These are phyloP conservation scores for Oryza meridionalis DNA, from an alignment of 176 grass and related monocot species.

Conservation along the genomic window DNA sequence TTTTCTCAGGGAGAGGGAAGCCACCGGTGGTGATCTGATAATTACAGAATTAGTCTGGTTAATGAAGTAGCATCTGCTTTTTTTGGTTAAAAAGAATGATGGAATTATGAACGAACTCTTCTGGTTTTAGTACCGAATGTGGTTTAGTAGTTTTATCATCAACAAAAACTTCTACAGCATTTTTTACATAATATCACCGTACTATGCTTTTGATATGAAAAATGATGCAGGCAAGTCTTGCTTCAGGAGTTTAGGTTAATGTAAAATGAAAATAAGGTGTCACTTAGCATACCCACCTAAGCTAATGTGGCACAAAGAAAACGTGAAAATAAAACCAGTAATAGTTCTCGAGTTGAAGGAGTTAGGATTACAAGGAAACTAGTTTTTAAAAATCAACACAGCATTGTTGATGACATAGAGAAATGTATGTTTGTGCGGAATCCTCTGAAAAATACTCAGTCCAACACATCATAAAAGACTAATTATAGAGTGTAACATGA, in stretches of 20 bases:
- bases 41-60: conserved; percentile 21
- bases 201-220: conserved; percentile 20
- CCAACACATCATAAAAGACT: too few species aligned
- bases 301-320: background rate
- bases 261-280: conserved; percentile 9
- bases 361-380: background rate
- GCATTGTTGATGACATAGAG: background rate
- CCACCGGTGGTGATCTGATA: conserved; percentile 83
- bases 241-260: conserved; percentile 11
- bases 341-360: conserved; percentile 4
- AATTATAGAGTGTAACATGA: background rate
- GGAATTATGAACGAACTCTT: background rate
- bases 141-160: background rate
- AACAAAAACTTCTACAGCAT: background rate
- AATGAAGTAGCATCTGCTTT: conserved; percentile 14
- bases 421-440: background rate
- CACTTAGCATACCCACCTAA: background rate
- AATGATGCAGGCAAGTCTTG: conserved; percentile 18
- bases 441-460: too few species aligned
- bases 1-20: conserved; percentile 83
- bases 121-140: background rate
- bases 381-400: background rate
- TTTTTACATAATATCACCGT: background rate
- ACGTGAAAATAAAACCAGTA: background rate
- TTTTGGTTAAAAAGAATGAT: conserved; percentile 16